Base-by-base conservation (phyloP, 1,139 yeast genomes). In the Kodamaea anthophila region DNA sequence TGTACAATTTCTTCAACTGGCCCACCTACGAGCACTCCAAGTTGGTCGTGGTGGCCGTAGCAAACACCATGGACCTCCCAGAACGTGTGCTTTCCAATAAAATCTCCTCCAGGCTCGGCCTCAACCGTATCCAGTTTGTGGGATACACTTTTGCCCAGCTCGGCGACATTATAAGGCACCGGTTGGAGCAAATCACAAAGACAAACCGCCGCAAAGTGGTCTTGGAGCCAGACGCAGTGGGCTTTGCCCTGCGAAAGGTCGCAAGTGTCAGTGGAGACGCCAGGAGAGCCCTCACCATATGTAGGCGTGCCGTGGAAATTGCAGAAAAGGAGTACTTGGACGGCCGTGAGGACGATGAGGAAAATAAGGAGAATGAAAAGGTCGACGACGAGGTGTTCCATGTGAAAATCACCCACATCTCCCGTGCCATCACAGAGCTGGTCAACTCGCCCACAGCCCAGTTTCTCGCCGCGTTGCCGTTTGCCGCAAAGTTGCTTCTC, bases 191-290 rank as follows among this genome's bases (percentile, higher is more conserved):
- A 41, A 53, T 81, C 19, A 66, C 74, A 12, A 63, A 58, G 32
- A 51, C 58, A 21, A 55, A 55, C 38, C 49, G 48, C 19, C 48
- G 53, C 26, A 60, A 62, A 30, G 65, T 74, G 13, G 49, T 52
- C 8, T 67, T 88, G 31, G 74, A 75, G 21, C 61, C 67, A 14
- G 95, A 84, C 49, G 96, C 98, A 0, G 74, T 88, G 37, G 91
- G 81, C 36, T 87, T 83, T 62, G 96, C 96, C 0, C 77, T 96
- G 1, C 72, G 96, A 53, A 87, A 87, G 53, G 94, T 91, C 24
- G 96, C 97, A 5, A 79, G 94, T 58, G 96, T 91, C 4, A 83
- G 93, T 53, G 98, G 99, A 34, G 99, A 91, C 61, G 98, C 97
- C 2, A 68, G 99, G 45, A 66, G 97, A 40, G 97, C 96, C 0